Conservation (phyloP, 1,284 basidiomycete species). For the Tilletia indica region DNA sequence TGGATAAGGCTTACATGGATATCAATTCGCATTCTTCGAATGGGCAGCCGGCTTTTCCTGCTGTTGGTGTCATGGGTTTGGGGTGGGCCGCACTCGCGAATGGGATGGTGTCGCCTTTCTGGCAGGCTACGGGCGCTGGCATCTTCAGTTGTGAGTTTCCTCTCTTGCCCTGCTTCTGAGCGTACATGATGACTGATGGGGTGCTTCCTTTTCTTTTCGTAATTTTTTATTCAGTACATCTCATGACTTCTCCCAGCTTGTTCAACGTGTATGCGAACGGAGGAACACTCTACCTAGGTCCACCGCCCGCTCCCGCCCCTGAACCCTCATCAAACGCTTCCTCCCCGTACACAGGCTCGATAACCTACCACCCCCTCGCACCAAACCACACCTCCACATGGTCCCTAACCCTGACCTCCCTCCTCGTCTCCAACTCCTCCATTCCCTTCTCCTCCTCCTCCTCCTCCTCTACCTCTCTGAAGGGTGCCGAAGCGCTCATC, state of each 20-base stretch:
- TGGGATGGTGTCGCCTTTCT: slow-evolving; percentile 65
- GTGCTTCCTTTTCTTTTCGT: not conserved
- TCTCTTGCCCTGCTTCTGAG: not conserved
- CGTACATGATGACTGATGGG: not conserved
- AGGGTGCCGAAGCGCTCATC: not conserved
- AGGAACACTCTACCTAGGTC: slow-evolving; percentile 7
- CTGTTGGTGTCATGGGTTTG: slow-evolving; percentile 58
- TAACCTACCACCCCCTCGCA: slow-evolving; percentile 2
- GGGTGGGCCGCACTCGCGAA: slow-evolving; percentile 56
- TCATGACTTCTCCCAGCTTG: not conserved
- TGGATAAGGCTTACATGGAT: not conserved
- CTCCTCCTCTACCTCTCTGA: not conserved
- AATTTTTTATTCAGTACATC: not conserved
- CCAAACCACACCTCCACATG: not conserved
- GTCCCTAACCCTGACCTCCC: slow-evolving; percentile 6
- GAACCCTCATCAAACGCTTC: not conserved
- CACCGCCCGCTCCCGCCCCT: not conserved
- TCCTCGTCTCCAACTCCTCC: slow-evolving; percentile 6
- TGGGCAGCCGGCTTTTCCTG: slow-evolving; percentile 31
- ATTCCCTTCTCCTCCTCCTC: not conserved
- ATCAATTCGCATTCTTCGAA: not conserved
- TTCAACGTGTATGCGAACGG: not conserved
- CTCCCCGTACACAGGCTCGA: slow-evolving; percentile 8
- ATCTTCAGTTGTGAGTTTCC: slow-evolving; percentile 3
- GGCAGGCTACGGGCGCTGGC: slow-evolving; percentile 60